Percentiles rank a stretch among this genome's conserved stretches.
These are phyloP conservation scores for Fonsecaea pugnacius DNA, from an alignment of 2,329 filamentous ascomycete genomes.

Conservation along the genomic window DNA sequence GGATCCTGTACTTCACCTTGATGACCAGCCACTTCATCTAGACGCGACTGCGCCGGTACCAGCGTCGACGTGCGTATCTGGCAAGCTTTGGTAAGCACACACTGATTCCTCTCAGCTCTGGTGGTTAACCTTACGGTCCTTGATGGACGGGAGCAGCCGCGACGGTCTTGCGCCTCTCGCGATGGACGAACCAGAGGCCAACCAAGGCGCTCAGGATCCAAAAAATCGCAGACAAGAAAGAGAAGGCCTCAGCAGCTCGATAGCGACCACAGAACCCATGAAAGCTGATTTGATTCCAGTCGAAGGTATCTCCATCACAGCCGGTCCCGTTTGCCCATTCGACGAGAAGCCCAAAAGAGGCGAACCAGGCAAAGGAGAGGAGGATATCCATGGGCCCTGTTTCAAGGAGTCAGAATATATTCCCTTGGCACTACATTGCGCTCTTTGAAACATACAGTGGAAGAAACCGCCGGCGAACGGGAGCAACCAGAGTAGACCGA, in stretches of 20 bases:
- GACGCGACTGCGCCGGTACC: constrained; percentile 28
- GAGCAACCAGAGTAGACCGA: constrained; percentile 72
- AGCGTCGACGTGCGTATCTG: constrained; percentile 25
- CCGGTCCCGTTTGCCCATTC: constrained; percentile 52
- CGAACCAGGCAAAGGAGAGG: constrained; percentile 72
- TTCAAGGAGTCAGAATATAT: background rate
- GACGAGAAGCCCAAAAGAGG: constrained; percentile 68
- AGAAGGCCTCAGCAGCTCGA: constrained; percentile 73
- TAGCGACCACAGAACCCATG: constrained; percentile 66
- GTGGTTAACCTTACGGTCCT: constrained; percentile 23
- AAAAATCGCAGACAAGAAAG: constrained; percentile 70
- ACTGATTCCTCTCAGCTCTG: background rate
- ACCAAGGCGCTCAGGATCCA: constrained; percentile 70
- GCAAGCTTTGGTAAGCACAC: constrained; percentile 11
- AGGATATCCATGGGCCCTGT: constrained; percentile 66
- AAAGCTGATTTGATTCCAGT: constrained; percentile 61
- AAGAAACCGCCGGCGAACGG: constrained; percentile 71
- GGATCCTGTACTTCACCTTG: background rate
- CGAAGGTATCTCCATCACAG: constrained; percentile 52
- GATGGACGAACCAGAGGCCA: constrained; percentile 40
- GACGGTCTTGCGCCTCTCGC: constrained; percentile 31
- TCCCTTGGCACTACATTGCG: background rate
- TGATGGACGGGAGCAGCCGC: constrained; percentile 14
- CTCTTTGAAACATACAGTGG: constrained; percentile 54
- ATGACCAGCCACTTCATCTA: constrained; percentile 3